These are phyloP conservation scores for Verticillium isaacii DNA, from an alignment of 2,329 filamentous ascomycete species.

Conservation along the genomic window DNA sequence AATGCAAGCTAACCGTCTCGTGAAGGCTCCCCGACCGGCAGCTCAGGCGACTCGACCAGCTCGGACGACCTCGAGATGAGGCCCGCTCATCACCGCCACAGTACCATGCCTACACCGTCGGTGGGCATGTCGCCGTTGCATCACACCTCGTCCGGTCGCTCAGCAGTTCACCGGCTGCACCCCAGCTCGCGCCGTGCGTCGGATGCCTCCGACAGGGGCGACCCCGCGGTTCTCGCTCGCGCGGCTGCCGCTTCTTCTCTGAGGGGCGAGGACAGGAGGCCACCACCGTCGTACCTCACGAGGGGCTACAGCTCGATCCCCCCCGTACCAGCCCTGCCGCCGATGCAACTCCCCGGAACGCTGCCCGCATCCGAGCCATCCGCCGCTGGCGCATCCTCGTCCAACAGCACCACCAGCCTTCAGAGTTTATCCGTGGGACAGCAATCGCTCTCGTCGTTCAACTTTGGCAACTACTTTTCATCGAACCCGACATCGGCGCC, in stretches of 20 bases:
- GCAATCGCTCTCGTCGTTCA: constrained; percentile 9
- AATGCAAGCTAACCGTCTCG: background rate
- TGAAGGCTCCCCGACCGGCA: constrained; percentile 23
- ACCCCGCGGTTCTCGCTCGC: constrained; percentile 5
- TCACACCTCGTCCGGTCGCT: background rate
- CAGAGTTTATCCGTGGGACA: constrained; percentile 7
- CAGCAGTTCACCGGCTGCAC: constrained; percentile 16
- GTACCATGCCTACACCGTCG: constrained; percentile 5
- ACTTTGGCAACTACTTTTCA: constrained; percentile 7
- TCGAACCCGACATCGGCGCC: constrained; percentile 10
- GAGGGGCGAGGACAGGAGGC: constrained; percentile 10
- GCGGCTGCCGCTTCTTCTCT: background rate
- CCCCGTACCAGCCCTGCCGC: constrained; percentile 3
- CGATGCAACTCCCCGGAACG: constrained; percentile 4
- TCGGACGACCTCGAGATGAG: constrained; percentile 37
- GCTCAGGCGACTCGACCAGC: constrained; percentile 30
- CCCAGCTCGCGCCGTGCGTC: constrained; percentile 23
- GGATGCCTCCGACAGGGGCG: constrained; percentile 19
- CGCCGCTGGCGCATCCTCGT: constrained; percentile 5
- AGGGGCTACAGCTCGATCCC: constrained; percentile 22
- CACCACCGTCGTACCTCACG: constrained; percentile 20
- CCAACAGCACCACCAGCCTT: constrained; percentile 7
- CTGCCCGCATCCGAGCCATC: background rate
- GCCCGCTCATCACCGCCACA: constrained; percentile 13
- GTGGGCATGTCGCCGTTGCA: background rate